Evolutionary conservation across 345 rosid genomes (phyloP), one percentile per base, ranked within the genome.

Genomic region (Theobroma cacao): DNA sequence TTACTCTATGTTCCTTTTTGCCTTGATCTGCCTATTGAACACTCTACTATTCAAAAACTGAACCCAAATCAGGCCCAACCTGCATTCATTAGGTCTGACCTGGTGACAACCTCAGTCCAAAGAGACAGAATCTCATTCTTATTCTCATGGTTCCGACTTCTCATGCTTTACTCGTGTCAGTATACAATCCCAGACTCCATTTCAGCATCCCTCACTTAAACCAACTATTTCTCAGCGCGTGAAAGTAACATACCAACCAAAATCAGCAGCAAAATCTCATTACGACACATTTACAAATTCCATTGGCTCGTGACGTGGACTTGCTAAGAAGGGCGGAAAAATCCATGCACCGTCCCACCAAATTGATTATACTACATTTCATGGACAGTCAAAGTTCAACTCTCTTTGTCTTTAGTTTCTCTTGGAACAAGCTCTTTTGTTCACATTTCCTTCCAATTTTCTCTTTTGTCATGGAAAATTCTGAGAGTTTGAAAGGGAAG

Each of bases 241-340:
- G 67, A 62, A 33, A 0, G 0, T n/a, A n/a, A n/a, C n/a, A n/a
- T n/a, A n/a, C n/a, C n/a, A n/a, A n/a, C n/a, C n/a, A n/a, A n/a
- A n/a, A n/a, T n/a, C n/a, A n/a, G n/a, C n/a, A n/a, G n/a, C n/a
- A n/a, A n/a, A n/a, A n/a, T n/a, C n/a, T n/a, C n/a, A n/a, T n/a
- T n/a, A n/a, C n/a, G n/a, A n/a, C 67, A 62, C 67, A 2, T 33
- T 43, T n/a, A n/a, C 67, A 3, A 33, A 3, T 33, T 33, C 22
- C 13, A 62, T 62, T 62, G 67, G 67, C 41, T 62, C 67, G 67
- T 62, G 67, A n/a, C n/a, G n/a, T n/a, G n/a, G n/a, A n/a, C n/a
- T n/a, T n/a, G n/a, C n/a, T n/a, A n/a, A n/a, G n/a, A n/a, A n/a
- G n/a, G n/a, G n/a, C n/a, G n/a, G 24, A 8, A 62, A 62, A 33